Base-by-base conservation (phyloP, 1,139 yeast genomes). In the Debaryomyces fabryi region DNA sequence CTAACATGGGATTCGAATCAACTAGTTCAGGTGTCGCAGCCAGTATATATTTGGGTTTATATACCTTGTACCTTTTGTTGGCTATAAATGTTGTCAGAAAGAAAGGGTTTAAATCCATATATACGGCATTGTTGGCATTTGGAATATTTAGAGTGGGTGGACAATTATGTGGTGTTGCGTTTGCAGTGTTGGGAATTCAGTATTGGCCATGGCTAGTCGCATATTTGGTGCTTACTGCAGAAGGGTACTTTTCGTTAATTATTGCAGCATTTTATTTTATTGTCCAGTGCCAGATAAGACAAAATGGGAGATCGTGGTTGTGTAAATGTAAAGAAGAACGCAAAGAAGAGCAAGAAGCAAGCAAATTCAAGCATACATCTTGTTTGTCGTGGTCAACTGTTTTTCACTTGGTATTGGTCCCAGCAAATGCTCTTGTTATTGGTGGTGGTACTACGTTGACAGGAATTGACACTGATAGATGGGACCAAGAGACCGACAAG, bases 241-340 rank as follows among this genome's bases (percentile, higher is more conserved):
- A 72, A 56, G 77, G 78, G 8, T 72, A 72, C 46, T 72, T 72
- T 54, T 52, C 59, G 1, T 61, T 72, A 43, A 68, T 72, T 24
- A 56, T 70, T 41, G 50, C 66, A 3, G 47, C 67, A 1, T 64
- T 71, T 38, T 61, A 65, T 34, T 60, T 63, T 34, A 51, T 69
- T 10, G 59, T 63, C 21, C 57, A 58, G 23, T 68, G 71, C 32
- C 74, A 71, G 47, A 42, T 36, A 6, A 47, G 51, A 30, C 32
- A 51, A 39, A 44, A 39, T 38, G 67, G 67, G 0, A 35, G 34
- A 12, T 60, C 63, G 18, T 51, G 57, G 51, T 50, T 62, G 18
- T 15, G 18, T 13, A 13, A 15, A 15, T 13, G 15, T 3, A 25
- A 16, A n/a, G 27, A 29, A 23, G 13, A 12, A 24, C 15, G 21